Evolutionary conservation across 768 basidiomycete species (phyloP).

Genomic region (Kwoniella bestiolae): DNA sequence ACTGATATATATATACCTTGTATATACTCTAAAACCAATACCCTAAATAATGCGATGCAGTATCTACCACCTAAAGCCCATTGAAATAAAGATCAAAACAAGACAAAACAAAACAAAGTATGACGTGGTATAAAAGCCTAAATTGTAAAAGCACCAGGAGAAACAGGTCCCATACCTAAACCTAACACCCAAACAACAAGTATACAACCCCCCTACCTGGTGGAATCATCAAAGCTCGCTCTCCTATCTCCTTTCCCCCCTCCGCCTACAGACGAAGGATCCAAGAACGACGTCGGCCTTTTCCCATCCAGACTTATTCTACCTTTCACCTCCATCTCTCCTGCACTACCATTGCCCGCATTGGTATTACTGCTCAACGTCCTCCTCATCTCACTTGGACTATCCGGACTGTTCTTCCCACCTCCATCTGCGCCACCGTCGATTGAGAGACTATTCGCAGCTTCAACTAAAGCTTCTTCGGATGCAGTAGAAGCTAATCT

Average conservation of each 20-base stretch:
- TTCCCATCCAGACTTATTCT: conserved; percentile 5
- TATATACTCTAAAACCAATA: background rate
- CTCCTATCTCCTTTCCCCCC: conserved; percentile 3
- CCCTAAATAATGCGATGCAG: background rate
- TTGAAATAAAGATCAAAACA: background rate
- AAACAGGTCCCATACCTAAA: too few relatives aligned
- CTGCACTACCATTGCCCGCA: background rate
- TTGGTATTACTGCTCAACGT: background rate
- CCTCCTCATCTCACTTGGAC: conserved; percentile 22
- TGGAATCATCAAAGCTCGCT: conserved; percentile 11
- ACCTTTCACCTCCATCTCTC: background rate
- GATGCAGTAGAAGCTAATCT: conserved; percentile 28
- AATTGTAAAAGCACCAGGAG: too few relatives aligned
- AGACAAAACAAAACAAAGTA: background rate
- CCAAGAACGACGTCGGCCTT: background rate
- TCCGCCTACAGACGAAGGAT: background rate
- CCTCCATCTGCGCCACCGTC: background rate
- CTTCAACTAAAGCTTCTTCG: conserved; percentile 1
- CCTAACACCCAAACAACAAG: background rate
- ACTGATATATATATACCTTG: background rate
- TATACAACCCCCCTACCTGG: background rate
- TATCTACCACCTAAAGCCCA: background rate
- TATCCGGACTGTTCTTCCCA: conserved; percentile 12
- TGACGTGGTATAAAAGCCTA: too few relatives aligned
- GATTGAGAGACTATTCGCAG: background rate